Conservation (phyloP, 2,329 filamentous ascomycete genomes). For the Penicillium aurantiogriseum region DNA sequence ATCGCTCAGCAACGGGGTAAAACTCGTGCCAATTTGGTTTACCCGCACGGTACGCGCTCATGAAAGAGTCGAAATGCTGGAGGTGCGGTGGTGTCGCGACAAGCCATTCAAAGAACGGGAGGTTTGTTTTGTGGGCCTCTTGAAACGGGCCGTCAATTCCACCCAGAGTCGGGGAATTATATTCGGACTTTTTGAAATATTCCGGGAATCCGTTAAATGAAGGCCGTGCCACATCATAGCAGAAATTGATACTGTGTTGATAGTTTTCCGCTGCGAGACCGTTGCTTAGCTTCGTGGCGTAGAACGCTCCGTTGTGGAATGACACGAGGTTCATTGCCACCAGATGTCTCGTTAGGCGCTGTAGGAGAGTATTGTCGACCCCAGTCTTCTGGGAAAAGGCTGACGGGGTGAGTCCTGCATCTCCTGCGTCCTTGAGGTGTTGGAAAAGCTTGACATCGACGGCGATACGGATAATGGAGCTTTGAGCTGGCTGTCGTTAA, state of each 20-base stretch:
- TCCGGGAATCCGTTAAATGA: conserved; percentile 36
- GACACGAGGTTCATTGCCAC: conserved; percentile 40
- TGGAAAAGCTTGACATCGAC: conserved; percentile 40
- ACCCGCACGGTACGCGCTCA: conserved; percentile 40
- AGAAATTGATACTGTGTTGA: conserved; percentile 38
- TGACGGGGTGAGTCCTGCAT: conserved; percentile 23
- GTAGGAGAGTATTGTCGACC: conserved; percentile 28
- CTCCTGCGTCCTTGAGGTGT: conserved; percentile 28
- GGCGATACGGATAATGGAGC: conserved; percentile 38
- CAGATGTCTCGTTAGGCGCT: conserved; percentile 40
- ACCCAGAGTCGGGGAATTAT: conserved; percentile 25
- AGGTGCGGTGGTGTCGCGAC: conserved; percentile 38
- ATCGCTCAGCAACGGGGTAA: conserved; percentile 18
- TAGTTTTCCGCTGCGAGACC: conserved; percentile 37
- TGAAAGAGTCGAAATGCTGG: conserved; percentile 37
- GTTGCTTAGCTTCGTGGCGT: conserved; percentile 33
- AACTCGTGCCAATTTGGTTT: conserved; percentile 40
- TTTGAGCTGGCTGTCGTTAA: conserved; percentile 27
- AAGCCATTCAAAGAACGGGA: conserved; percentile 41
- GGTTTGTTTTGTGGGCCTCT: conserved; percentile 34
- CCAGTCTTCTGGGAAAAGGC: conserved; percentile 32
- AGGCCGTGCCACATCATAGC: conserved; percentile 38
- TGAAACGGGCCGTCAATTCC: conserved; percentile 39
- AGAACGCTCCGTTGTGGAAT: conserved; percentile 25
- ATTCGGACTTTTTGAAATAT: conserved; percentile 33